Evolutionary conservation across 2,329 filamentous ascomycete species (phyloP).

Genomic region (Fusarium sp.): DNA sequence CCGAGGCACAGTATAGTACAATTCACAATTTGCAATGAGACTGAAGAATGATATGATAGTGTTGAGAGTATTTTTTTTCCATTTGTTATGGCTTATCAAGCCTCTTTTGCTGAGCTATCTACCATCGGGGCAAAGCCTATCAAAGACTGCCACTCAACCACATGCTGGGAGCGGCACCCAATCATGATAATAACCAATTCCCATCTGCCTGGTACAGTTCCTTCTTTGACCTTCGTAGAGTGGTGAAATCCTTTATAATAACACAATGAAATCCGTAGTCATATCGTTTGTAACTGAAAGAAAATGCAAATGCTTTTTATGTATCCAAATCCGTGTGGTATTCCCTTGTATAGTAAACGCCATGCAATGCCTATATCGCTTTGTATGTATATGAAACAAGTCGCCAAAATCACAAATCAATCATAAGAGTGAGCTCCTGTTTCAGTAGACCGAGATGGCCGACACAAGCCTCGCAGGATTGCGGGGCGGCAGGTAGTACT

Average conservation of each 20-base stretch:
- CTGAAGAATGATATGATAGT: constrained; percentile 8
- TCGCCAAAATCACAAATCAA: constrained; percentile 45
- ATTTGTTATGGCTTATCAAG: constrained; percentile 25
- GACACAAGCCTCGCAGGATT: constrained; percentile 65
- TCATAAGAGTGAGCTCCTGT: constrained; percentile 16
- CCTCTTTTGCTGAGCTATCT: constrained; percentile 44
- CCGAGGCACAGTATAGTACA: constrained; percentile 18
- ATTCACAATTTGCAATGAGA: constrained; percentile 15
- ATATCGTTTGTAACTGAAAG: constrained; percentile 17
- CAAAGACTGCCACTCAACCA: constrained; percentile 44
- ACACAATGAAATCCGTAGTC: constrained; percentile 36
- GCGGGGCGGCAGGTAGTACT: constrained; percentile 66
- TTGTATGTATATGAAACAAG: constrained; percentile 40
- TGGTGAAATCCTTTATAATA: constrained; percentile 40
- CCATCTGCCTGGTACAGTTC: constrained; percentile 33
- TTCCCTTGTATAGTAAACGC: constrained; percentile 47
- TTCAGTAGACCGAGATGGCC: constrained; percentile 69
- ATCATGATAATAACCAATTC: constrained; percentile 32
- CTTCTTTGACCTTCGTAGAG: constrained; percentile 36
- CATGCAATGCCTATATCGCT: constrained; percentile 49
- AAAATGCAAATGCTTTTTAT: constrained; percentile 39
- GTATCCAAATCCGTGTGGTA: constrained; percentile 48
- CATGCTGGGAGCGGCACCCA: constrained; percentile 41
- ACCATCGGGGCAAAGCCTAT: constrained; percentile 23
- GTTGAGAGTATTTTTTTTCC: constrained; percentile 38